A percentile compares a stretch with the other conserved stretches of the same genome.
phyloP scores from a whole-genome alignment of 2,329 filamentous ascomycete genomes.

The Phaeosphaeria sp. region DNA sequence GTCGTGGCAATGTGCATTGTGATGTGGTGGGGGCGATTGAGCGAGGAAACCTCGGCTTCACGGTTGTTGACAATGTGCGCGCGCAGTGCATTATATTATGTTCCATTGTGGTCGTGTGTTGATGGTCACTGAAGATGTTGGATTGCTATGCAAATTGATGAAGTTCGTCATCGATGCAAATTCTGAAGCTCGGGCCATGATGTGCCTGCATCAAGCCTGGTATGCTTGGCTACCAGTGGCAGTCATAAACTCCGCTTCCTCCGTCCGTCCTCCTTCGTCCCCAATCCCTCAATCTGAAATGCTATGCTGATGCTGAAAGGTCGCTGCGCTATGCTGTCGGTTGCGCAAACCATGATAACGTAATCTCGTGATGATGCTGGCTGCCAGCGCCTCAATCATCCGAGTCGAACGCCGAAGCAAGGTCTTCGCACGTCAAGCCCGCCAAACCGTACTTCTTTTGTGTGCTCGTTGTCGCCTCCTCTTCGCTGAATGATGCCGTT shows the following conservation, averaged over 20 bases:
- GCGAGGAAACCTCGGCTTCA: not conserved
- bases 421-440: constrained; percentile 18
- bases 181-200: not conserved
- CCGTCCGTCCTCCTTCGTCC: not conserved
- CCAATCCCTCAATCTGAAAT: not conserved
- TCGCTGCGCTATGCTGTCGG: not conserved
- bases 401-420: constrained; percentile 32
- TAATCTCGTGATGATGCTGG: not conserved
- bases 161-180: not conserved
- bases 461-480: constrained; percentile 9
- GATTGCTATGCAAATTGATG: not conserved
- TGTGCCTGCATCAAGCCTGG: not conserved
- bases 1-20: not conserved
- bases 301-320: not conserved
- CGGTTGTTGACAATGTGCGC: not conserved
- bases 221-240: no score
- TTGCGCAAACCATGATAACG: not conserved
- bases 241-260: not conserved
- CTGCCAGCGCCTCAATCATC: constrained; percentile 14
- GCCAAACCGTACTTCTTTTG: constrained; percentile 12
- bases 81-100: not conserved
- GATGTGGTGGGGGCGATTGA: not conserved
- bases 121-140: not conserved
- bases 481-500: constrained; percentile 6
- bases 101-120: not conserved